Conservation (phyloP, 257 asterid genomes). For the Solanum pennellii region DNA sequence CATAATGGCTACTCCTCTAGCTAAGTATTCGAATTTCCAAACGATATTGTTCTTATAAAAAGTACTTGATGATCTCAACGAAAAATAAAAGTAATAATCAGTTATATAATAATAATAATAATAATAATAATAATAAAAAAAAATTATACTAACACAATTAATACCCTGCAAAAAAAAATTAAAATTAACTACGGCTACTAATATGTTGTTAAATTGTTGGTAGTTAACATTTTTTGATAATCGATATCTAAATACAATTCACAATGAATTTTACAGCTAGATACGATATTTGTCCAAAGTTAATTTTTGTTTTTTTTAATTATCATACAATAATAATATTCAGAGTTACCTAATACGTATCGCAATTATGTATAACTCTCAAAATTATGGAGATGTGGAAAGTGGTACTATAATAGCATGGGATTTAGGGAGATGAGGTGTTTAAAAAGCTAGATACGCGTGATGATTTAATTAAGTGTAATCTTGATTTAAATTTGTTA, state of each 20-base stretch:
- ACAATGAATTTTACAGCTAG: neutral
- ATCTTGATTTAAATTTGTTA: neutral
- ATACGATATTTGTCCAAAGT: neutral
- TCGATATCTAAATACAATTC: neutral
- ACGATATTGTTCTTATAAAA: neutral
- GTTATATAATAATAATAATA: neutral
- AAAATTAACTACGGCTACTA: neutral
- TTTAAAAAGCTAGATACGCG: neutral
- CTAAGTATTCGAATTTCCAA: neutral
- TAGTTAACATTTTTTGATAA: neutral
- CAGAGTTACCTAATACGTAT: neutral
- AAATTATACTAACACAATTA: neutral
- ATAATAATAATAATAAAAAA: too few relatives aligned
- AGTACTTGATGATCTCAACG: neutral
- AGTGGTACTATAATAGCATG: neutral
- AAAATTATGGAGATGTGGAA: neutral
- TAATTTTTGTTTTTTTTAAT: neutral
- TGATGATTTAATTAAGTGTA: neutral
- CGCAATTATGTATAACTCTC: neutral
- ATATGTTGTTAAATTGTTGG: neutral
- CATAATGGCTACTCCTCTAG: neutral
- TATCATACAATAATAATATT: neutral
- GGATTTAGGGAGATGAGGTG: neutral
- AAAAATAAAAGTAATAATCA: neutral
- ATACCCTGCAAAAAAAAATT: neutral